Percentiles rank a stretch among this genome's conserved stretches.
phyloP scores from a whole-genome alignment of 192 early-diverging fungal genomes.

The Lobosporangium transversale region DNA sequence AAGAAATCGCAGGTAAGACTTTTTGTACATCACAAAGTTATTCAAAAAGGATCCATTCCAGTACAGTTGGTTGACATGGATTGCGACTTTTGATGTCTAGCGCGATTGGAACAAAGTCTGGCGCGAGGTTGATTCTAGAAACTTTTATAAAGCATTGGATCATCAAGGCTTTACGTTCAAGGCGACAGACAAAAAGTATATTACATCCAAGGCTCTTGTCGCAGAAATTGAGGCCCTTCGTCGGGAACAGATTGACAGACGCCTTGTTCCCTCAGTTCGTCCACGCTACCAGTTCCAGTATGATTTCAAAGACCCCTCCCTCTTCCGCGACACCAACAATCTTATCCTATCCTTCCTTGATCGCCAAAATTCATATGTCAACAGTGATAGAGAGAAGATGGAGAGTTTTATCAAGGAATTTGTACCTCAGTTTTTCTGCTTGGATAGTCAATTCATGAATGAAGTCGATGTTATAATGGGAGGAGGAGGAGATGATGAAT shows the following conservation, averaged over 20 bases:
- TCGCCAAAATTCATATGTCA: slow-evolving; percentile 58
- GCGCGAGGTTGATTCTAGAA: slow-evolving; percentile 93
- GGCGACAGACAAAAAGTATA: slow-evolving; percentile 82
- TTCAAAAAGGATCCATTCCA: too few species aligned
- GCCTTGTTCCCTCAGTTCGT: slow-evolving; percentile 43
- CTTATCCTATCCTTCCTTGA: slow-evolving; percentile 81
- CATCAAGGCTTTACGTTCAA: slow-evolving; percentile 95
- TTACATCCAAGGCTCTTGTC: slow-evolving; percentile 79
- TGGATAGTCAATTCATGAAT: slow-evolving; percentile 59
- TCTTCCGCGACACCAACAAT: slow-evolving; percentile 83
- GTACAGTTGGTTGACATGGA: neutral
- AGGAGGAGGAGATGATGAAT: slow-evolving; percentile 62
- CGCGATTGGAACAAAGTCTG: slow-evolving; percentile 97
- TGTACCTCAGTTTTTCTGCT: slow-evolving; percentile 73
- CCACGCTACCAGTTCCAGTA: slow-evolving; percentile 84
- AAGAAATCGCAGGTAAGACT: slow-evolving; percentile 80
- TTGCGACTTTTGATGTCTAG: slow-evolving; percentile 46
- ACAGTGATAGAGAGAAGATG: slow-evolving; percentile 78
- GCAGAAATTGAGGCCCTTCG: slow-evolving; percentile 88
- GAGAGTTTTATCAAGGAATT: slow-evolving; percentile 79
- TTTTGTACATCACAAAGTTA: too few species aligned
- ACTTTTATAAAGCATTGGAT: slow-evolving; percentile 95
- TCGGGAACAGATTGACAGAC: slow-evolving; percentile 80
- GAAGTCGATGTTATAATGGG: slow-evolving; percentile 64
- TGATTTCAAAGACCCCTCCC: slow-evolving; percentile 72